These are phyloP conservation scores for Russula dissimulans DNA, from an alignment of 768 basidiomycete species.

Conservation along the genomic window DNA sequence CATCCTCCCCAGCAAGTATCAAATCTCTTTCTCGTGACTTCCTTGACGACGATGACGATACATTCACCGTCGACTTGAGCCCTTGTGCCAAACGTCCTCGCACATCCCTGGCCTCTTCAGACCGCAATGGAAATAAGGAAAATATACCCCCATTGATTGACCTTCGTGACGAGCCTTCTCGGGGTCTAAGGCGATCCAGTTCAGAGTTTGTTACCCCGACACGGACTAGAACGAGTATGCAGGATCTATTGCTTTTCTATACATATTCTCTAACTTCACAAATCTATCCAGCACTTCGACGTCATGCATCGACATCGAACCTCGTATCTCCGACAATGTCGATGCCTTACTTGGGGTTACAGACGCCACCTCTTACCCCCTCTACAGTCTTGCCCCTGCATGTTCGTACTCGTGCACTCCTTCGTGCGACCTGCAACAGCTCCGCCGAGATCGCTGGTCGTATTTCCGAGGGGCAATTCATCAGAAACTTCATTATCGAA, in stretches of 20 bases:
- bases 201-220: conserved; percentile 33
- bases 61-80: conserved; percentile 47
- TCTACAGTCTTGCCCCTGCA: conserved; percentile 40
- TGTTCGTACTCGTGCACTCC: conserved; percentile 54
- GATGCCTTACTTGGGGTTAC: conserved; percentile 35
- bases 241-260: neutral
- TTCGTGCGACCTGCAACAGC: conserved; percentile 62
- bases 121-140: conserved; percentile 65
- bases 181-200: conserved; percentile 33
- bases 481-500: conserved; percentile 49
- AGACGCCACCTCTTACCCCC: conserved; percentile 57
- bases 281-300: conserved; percentile 32
- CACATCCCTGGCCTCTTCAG: conserved; percentile 34
- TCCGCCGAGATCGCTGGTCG: conserved; percentile 56
- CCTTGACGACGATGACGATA: conserved; percentile 13
- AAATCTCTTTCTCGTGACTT: conserved; percentile 4
- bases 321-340: conserved; percentile 31
- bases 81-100: conserved; percentile 60
- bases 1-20: conserved; percentile 29
- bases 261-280: conserved; percentile 10
- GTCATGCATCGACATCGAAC: conserved; percentile 41
- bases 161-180: conserved; percentile 28
- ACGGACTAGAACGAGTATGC: conserved; percentile 39
- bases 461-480: conserved; percentile 46
- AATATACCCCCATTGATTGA: conserved; percentile 58